Evolutionary conservation across 2,329 filamentous ascomycete species (phyloP), one percentile per base, ranked within the genome.

Genomic region (Curvularia verruculosa): DNA sequence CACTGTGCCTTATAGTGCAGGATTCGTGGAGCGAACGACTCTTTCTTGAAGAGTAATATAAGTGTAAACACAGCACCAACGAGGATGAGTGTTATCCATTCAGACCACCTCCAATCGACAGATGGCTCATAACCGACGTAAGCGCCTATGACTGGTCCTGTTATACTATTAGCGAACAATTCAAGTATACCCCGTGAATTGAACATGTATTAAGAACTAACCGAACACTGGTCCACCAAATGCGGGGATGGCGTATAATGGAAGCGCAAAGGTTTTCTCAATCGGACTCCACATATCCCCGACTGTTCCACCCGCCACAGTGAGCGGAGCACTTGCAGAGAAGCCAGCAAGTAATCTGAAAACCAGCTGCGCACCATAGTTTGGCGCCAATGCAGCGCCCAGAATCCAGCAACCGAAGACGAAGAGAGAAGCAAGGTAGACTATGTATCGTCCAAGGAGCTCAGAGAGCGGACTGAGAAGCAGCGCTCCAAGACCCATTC

Each of bases 321-420:
- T 68, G 1, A 73, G 52, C 7, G 69, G 67, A 3, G 69, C 62
- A 10, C 80, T 78, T 9, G 79, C 80, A 56, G 72, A 83, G 53
- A 83, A 76, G 0, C 81, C 81, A 19, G 77, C 79, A 50, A 82
- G 81, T 63, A 83, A 83, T 12, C 81, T 78, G 50, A 79, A 81
- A 39, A 80, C 69, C 61, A 83, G 72, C 31, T 83, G 67, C 0
- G 80, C 82, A 49, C 82, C 80, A 4, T 82, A 69, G 55, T 83
- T 81, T 50, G 81, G 66, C 4, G 74, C 73, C 1, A 75, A 52
- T 10, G 68, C 74, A 10, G 73, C 61, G 5, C 63, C 65, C 51
- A 77, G 61, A 15, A 71, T 66, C 55, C 74, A 76, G 34, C 68
- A 76, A 63, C 51, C 75, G 48, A 69, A 73, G 19, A 67, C 31